Evolutionary conservation across 768 basidiomycete species (phyloP), one percentile per base, ranked within the genome.

Genomic region (Fibroporia radiculosa): DNA sequence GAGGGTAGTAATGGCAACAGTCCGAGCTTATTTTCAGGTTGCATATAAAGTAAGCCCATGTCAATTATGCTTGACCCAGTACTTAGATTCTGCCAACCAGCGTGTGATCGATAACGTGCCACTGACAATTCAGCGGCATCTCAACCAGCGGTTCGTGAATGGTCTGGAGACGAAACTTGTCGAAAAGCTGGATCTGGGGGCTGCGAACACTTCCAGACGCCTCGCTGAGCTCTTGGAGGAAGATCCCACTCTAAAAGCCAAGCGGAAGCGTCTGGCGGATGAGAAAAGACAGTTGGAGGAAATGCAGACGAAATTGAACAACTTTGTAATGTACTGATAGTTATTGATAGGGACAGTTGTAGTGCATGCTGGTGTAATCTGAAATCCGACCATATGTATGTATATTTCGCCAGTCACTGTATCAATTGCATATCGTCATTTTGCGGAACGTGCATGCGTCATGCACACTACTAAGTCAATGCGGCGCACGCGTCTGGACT

Each of bases 21-120:
- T 84, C 3, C 66, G 80, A 4, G 82, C 80, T 0, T 85, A 85
- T 48, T 85, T 85, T 56, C 78, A 84, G 40, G 51, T 56, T 3
- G 35, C 55, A 19, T 56, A 56, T 44, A 56, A 73, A 84, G 84
- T 84, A 52, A 11, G 48, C 45, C n/a, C n/a, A 24, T 35, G 3
- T 23, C 8, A 26, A 19, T n/a, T 26, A 19, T 26, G 13, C 23
- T 5, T 4, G 28, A 11, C 6, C 24, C 13, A 25, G 11, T 16
- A 23, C 38, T 40, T 23, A 23, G 25, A n/a, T n/a, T 12, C 13
- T 7, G 13, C 3, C 26, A 8, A 3, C 19, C 50, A 80, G 56
- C 69, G 79, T 1, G 73, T 80, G 48, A 66, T 66, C 2, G 81
- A 84, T 55, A 73, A 69, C 37, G 56, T 82, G 3, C 76, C 80